Evolutionary conservation across 495 filamentous ascomycete species (phyloP).

Genomic region (Bacidia rubella): DNA sequence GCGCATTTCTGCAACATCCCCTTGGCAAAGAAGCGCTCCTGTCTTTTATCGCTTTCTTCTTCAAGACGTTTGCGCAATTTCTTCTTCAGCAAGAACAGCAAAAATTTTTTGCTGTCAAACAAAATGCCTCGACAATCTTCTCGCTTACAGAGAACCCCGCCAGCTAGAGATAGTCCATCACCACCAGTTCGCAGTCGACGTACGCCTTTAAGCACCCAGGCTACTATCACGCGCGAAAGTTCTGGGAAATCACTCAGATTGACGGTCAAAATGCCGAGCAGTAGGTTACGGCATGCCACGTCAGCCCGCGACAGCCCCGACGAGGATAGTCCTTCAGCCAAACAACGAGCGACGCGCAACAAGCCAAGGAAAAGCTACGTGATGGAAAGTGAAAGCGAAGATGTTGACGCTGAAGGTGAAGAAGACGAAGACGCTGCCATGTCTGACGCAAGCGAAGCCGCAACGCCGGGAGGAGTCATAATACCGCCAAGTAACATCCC

Average conservation of each 20-base stretch:
- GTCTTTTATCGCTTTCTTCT: neutral
- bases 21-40: neutral
- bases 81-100: too few relatives aligned
- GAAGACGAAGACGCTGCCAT: slow-evolving; percentile 30
- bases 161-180: slow-evolving; percentile 27
- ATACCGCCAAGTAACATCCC: neutral
- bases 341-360: slow-evolving; percentile 35
- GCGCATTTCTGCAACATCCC: neutral
- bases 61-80: slow-evolving; percentile 2
- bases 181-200: slow-evolving; percentile 18
- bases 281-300: slow-evolving; percentile 68
- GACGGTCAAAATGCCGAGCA: slow-evolving; percentile 73
- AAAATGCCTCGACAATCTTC: slow-evolving; percentile 39
- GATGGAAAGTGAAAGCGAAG: slow-evolving; percentile 46
- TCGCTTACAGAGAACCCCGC: slow-evolving; percentile 32
- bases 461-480: neutral
- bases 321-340: slow-evolving; percentile 12
- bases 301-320: slow-evolving; percentile 20
- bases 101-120: too few relatives aligned
- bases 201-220: slow-evolving; percentile 21
- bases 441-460: slow-evolving; percentile 12
- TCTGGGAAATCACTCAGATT: slow-evolving; percentile 54
- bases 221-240: slow-evolving; percentile 42
- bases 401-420: slow-evolving; percentile 35
- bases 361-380: slow-evolving; percentile 56